phyloP scores from a whole-genome alignment of 371 early-diverging fungal species.

The Syncephalastrum contaminatum region DNA sequence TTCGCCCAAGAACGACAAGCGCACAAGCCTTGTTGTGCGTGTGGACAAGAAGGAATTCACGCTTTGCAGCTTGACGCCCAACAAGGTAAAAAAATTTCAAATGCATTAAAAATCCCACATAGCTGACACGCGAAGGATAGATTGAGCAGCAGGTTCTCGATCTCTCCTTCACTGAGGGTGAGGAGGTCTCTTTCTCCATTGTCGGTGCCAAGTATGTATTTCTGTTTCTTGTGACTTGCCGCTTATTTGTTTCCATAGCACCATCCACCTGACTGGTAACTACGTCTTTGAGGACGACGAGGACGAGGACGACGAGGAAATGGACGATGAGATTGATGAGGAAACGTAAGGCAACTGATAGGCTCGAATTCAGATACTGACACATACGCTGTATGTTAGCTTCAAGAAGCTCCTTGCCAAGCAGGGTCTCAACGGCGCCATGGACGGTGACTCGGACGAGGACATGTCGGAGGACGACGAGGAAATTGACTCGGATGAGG shows the following conservation, averaged over 20 bases:
- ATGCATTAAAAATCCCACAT: conserved; percentile 1
- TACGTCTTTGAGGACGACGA: conserved; percentile 11
- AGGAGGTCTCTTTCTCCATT: conserved; percentile 69
- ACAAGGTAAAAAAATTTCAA: conserved; percentile 7
- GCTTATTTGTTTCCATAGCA: background rate
- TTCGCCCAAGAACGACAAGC: conserved; percentile 47
- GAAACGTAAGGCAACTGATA: conserved; percentile 24
- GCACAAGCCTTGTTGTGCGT: conserved; percentile 65
- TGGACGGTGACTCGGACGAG: conserved; percentile 29
- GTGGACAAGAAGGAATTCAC: conserved; percentile 73
- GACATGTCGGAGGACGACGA: conserved; percentile 45
- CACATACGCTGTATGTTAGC: too few relatives aligned
- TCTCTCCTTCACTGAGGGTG: conserved; percentile 74
- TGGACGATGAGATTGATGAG: conserved; percentile 28
- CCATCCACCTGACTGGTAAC: conserved; percentile 1
- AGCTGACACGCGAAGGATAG: background rate
- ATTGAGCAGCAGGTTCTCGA: conserved; percentile 65
- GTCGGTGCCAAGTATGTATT: conserved; percentile 50
- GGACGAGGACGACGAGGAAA: conserved; percentile 29
- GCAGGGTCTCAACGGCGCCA: too few relatives aligned
- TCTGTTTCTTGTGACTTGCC: background rate
- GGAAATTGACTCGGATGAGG: conserved; percentile 21
- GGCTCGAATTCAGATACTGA: background rate
- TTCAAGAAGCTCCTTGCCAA: too few relatives aligned
- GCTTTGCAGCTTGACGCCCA: conserved; percentile 75